phyloP scores from a whole-genome alignment of 2,329 filamentous ascomycete species.

The Purpureocillium takamizusanense region DNA sequence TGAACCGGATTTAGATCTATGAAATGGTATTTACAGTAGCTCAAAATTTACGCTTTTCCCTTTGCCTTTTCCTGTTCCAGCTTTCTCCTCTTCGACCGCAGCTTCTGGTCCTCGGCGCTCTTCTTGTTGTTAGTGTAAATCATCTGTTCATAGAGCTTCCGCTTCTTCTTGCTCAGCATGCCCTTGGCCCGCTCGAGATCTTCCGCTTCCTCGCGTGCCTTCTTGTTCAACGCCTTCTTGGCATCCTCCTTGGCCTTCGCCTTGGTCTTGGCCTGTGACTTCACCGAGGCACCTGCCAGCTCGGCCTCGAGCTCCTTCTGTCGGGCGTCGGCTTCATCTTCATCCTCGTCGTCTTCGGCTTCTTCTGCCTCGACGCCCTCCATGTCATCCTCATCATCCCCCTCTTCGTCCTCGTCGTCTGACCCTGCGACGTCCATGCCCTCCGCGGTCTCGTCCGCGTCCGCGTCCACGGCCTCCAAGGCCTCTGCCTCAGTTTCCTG shows the following conservation, averaged over 20 bases:
- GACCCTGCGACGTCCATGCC: constrained; percentile 51
- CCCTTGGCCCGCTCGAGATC: constrained; percentile 90
- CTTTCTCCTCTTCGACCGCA: constrained; percentile 84
- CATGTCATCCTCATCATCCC: constrained; percentile 34
- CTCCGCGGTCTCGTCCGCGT: constrained; percentile 54
- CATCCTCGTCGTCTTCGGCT: constrained; percentile 26
- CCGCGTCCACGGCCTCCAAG: constrained; percentile 55
- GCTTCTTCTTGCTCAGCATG: constrained; percentile 97
- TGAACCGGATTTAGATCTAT: constrained; percentile 3
- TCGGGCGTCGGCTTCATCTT: constrained; percentile 59
- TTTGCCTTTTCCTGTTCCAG: constrained; percentile 59
- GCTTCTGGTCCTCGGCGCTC: constrained; percentile 78
- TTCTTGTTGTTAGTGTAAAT: constrained; percentile 89
- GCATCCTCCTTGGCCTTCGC: constrained; percentile 60
- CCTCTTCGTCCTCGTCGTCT: constrained; percentile 39
- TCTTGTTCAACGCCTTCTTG: constrained; percentile 59
- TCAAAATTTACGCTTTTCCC: constrained; percentile 21
- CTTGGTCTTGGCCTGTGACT: constrained; percentile 25
- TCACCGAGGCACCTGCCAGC: constrained; percentile 59
- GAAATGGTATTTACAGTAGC: constrained; percentile 3
- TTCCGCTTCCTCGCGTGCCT: constrained; percentile 69
- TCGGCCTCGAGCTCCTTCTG: constrained; percentile 92
- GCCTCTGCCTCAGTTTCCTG: constrained; percentile 85
- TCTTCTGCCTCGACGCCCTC: constrained; percentile 38
- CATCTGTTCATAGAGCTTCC: constrained; percentile 97